These are phyloP conservation scores for Przewalskia tangutica DNA, from an alignment of 257 asterid genomes.

Conservation along the genomic window DNA sequence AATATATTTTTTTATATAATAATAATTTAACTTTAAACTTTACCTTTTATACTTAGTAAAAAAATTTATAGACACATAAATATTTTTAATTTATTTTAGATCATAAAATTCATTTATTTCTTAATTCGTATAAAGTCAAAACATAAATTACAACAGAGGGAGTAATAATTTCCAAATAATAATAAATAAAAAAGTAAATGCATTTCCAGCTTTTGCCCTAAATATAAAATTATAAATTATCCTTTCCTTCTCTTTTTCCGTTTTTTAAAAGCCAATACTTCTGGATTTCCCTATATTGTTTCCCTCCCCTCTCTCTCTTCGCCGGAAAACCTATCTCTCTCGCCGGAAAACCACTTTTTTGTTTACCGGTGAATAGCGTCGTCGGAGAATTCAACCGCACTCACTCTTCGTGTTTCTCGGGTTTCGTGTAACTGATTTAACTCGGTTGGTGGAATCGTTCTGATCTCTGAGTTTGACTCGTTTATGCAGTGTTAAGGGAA, in stretches of 20 bases:
- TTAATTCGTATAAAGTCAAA: no score
- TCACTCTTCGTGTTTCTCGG: neutral
- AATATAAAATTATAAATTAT: slow-evolving; percentile 40
- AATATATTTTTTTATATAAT: no score
- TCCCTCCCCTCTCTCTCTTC: slow-evolving; percentile 8
- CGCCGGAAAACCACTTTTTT: slow-evolving; percentile 19
- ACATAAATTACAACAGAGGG: no score
- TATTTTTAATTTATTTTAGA: no score
- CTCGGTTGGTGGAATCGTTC: slow-evolving; percentile 31
- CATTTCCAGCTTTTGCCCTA: neutral
- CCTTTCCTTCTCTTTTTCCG: slow-evolving; percentile 36
- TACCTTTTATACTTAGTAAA: no score
- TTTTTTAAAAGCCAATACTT: slow-evolving; percentile 46
- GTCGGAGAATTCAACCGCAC: slow-evolving; percentile 8
- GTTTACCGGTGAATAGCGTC: slow-evolving; percentile 25
- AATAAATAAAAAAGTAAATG: neutral
- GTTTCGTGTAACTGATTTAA: slow-evolving; percentile 2
- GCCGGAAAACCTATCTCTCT: neutral
- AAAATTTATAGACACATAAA: no score
- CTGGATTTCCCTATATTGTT: slow-evolving; percentile 44
- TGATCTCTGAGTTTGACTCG: slow-evolving; percentile 57
- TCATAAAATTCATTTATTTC: no score
- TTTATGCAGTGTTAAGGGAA: slow-evolving; percentile 35
- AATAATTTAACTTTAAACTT: neutral
- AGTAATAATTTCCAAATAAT: no score